phyloP scores from a whole-genome alignment of 2,329 filamentous ascomycete species.

The Ophiostoma triangulosporum region DNA sequence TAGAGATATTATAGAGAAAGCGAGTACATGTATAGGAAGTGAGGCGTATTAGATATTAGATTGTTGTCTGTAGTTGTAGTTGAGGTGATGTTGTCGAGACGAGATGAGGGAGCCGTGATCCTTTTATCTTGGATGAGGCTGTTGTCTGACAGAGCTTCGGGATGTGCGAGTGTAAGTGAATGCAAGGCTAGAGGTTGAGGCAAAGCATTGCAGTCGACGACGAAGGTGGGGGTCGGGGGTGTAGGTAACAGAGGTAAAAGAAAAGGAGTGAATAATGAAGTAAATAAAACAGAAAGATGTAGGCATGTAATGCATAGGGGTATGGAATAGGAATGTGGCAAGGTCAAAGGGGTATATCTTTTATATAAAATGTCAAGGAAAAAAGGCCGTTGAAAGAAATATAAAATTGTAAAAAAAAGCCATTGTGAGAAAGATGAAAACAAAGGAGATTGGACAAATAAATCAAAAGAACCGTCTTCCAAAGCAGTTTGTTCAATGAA shows the following conservation, averaged over 20 bases:
- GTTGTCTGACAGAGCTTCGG: neutral
- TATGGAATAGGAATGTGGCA: neutral
- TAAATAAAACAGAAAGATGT: neutral
- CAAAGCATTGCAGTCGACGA: slow-evolving; percentile 1
- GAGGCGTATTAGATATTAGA: no score
- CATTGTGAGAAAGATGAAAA: neutral
- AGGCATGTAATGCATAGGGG: neutral
- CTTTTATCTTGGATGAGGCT: slow-evolving; percentile 7
- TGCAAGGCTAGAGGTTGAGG: slow-evolving; percentile 1
- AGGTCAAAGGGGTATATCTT: neutral
- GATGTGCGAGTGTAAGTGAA: neutral
- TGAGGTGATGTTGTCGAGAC: slow-evolving; percentile 8
- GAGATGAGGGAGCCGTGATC: slow-evolving; percentile 7
- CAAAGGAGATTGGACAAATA: no score
- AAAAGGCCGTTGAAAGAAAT: neutral
- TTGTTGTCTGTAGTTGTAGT: neutral
- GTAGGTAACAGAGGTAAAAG: neutral
- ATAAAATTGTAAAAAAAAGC: neutral
- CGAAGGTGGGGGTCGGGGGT: neutral
- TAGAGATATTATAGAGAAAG: no score
- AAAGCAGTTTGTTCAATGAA: no score
- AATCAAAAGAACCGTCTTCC: no score
- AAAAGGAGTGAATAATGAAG: neutral
- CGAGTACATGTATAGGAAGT: no score
- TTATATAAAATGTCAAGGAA: neutral